Evolutionary conservation across 306 rosid genomes (phyloP).

Genomic region (Pterocarpus macrocarpus): DNA sequence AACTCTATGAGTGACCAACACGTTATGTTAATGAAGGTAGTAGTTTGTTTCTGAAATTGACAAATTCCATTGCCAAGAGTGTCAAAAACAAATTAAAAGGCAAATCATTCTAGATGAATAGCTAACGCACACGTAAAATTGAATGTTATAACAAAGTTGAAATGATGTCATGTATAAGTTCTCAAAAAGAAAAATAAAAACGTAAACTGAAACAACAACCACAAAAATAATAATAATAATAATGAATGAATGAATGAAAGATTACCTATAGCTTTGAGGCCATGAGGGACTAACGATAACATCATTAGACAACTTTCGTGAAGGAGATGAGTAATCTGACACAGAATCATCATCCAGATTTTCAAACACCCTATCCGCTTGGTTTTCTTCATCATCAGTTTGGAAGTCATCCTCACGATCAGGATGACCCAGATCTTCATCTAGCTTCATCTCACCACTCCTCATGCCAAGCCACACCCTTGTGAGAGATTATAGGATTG

Average conservation of each 20-base stretch:
- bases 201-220: background rate
- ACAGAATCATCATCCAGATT: conserved; percentile 51
- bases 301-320: conserved; percentile 43
- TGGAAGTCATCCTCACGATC: conserved; percentile 64
- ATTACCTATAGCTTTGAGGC: conserved; percentile 76
- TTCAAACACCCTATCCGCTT: conserved; percentile 49
- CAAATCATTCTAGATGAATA: conserved; percentile 16
- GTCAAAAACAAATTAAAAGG: background rate
- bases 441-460: conserved; percentile 53
- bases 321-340: conserved; percentile 50
- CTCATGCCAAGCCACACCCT: conserved; percentile 7
- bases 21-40: background rate
- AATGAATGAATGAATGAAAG: background rate
- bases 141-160: background rate
- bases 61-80: background rate
- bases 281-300: conserved; percentile 38
- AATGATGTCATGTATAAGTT: background rate
- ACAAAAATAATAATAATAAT: background rate
- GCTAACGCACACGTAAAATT: background rate
- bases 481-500: background rate
- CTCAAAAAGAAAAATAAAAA: background rate
- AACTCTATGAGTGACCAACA: background rate
- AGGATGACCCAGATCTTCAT: conserved; percentile 60
- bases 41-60: background rate
- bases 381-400: conserved; percentile 78